These are phyloP conservation scores for Diospyros lotus DNA, from an alignment of 148 eudicot species.

Conservation along the genomic window DNA sequence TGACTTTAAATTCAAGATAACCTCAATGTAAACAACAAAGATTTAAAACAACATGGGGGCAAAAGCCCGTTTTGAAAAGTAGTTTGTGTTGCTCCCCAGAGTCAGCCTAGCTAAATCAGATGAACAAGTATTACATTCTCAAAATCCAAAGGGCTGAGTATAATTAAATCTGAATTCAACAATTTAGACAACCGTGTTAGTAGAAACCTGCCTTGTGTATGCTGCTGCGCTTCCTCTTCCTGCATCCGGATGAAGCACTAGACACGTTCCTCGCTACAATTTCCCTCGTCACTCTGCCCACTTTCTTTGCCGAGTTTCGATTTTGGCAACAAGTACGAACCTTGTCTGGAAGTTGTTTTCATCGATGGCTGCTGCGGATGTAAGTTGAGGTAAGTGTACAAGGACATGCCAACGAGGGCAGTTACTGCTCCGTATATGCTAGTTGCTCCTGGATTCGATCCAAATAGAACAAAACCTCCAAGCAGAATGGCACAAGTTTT, in stretches of 20 bases:
- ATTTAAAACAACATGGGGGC: too few species aligned
- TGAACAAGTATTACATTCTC: background rate
- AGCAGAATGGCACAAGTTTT: slow-evolving; percentile 94
- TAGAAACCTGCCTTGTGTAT: background rate
- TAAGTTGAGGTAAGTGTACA: slow-evolving; percentile 73
- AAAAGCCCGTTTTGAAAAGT: too few species aligned
- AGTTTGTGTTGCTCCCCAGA: too few species aligned
- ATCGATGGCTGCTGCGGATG: slow-evolving; percentile 43
- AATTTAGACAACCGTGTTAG: background rate
- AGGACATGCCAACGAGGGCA: slow-evolving; percentile 80
- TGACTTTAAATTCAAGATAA: too few species aligned
- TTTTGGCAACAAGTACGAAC: slow-evolving; percentile 46
- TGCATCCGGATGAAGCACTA: slow-evolving; percentile 14
- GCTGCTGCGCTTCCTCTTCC: background rate
- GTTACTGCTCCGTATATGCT: slow-evolving; percentile 77
- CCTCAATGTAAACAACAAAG: too few species aligned
- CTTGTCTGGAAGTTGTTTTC: slow-evolving; percentile 42
- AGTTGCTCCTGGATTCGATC: slow-evolving; percentile 77
- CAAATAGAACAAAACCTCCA: slow-evolving; percentile 73
- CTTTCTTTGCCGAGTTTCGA: slow-evolving; percentile 75
- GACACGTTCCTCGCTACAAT: slow-evolving; percentile 46
- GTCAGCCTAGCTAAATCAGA: too few species aligned
- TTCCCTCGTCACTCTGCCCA: slow-evolving; percentile 34
- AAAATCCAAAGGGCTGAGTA: background rate
- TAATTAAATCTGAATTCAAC: background rate